Evolutionary conservation across 148 eudicot species (phyloP), one percentile per base, ranked within the genome.

Genomic region (Rhododendron molle): DNA sequence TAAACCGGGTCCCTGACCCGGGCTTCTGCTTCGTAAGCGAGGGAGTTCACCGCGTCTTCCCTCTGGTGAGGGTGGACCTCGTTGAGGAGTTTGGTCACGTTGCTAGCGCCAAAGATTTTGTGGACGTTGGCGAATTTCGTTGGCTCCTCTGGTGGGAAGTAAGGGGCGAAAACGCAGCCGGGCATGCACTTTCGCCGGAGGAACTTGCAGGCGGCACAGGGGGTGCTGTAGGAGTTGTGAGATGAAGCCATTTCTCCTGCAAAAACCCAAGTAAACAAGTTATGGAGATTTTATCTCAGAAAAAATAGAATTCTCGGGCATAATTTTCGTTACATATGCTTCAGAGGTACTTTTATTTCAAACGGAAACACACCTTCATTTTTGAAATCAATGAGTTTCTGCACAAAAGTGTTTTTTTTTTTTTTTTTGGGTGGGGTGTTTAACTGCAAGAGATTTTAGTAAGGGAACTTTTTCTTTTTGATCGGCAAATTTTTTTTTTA

Each of bases 161-260:
- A 92, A 0, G 98, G 94, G 1, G 98, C 92, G 72, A 94, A 95
- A 40, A 93, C 90, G 95, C 98, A 95, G 3, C 93, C 95, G 0
- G 93, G 95, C 91, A 90, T 90, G 93, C 98, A 95, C 85, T 94
- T 95, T 28, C 98, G 77, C 54, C 98, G 86, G n/a, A 94, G 87
- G 91, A 95, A 95, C 86, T 95, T 95, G 93, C 98, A 95, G 54
- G 97, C 98, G 6, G 98, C 98, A 50, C 98, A 95, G 9, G 98
- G 98, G 0, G 93, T 81, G 86, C 89, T 94, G 98, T 94, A 94
- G 49, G 95, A 89, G 65, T 90, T 91, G 46, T 71, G 76, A 71
- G 96, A 91, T 26, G 98, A 92, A 40, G 96, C 92, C 98, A 93
- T 93, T 83, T 54, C 26, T 26, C 10, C 81, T 88, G 86, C 56